Evolutionary conservation across 306 rosid species (phyloP).

Genomic region (Cucurbita maxima): DNA sequence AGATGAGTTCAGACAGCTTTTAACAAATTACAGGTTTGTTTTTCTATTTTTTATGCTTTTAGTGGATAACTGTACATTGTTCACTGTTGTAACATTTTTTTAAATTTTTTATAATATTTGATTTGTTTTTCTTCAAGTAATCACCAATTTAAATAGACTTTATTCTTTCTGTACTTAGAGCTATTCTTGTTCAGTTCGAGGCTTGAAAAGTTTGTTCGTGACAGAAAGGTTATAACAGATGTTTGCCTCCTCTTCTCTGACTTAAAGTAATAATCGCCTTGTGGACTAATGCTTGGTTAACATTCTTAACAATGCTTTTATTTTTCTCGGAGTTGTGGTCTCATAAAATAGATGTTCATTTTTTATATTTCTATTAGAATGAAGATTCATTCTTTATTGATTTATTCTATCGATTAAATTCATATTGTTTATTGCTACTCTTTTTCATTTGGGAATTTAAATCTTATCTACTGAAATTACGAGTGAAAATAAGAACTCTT

Average conservation of each 20-base stretch:
- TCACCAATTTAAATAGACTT: not conserved
- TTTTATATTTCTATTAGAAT: not conserved
- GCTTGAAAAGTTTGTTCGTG: not conserved
- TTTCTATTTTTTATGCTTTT: not conserved
- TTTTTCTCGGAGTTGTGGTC: not conserved
- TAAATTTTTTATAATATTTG: not conserved
- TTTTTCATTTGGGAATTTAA: not conserved
- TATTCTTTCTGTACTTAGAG: not conserved
- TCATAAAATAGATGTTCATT: not conserved
- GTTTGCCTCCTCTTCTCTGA: not conserved
- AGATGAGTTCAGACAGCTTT: conserved; percentile 78
- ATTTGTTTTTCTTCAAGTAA: not conserved
- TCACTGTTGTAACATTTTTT: not conserved
- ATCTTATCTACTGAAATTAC: not conserved
- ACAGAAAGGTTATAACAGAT: not conserved
- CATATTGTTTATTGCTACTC: not conserved
- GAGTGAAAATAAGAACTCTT: not conserved
- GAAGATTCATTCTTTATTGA: not conserved
- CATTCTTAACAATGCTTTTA: not conserved
- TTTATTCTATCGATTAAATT: not conserved
- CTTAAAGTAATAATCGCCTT: not conserved
- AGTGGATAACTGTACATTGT: not conserved
- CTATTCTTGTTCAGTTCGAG: not conserved
- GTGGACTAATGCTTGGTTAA: not conserved
- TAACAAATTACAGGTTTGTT: conserved; percentile 66